Evolutionary conservation across 2,329 filamentous ascomycete species (phyloP).

Genomic region (Phialophora macrospora): DNA sequence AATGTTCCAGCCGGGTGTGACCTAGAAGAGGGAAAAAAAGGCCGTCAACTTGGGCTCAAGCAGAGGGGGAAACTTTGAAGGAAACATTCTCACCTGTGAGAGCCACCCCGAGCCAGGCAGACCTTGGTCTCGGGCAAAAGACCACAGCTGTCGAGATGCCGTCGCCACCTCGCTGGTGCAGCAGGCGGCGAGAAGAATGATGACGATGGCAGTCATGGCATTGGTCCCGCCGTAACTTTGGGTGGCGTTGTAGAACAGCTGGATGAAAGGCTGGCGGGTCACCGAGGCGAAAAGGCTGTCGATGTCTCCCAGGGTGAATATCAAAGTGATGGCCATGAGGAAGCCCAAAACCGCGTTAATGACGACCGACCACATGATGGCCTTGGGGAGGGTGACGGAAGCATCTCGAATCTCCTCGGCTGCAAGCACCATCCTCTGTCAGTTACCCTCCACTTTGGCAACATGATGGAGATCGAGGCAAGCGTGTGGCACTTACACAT

Average conservation of each 20-base stretch:
- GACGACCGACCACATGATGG: constrained; percentile 54
- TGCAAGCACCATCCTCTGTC: neutral
- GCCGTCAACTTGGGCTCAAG: neutral
- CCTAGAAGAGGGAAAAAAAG: neutral
- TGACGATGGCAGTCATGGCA: constrained; percentile 54
- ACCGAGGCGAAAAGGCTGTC: constrained; percentile 46
- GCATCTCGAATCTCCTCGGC: constrained; percentile 58
- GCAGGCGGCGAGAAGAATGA: constrained; percentile 51
- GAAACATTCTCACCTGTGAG: constrained; percentile 3
- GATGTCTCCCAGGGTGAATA: constrained; percentile 49
- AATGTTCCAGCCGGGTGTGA: constrained; percentile 43
- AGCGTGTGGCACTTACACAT: constrained; percentile 47
- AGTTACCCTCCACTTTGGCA: neutral
- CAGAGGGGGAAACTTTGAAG: neutral
- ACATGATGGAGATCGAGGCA: neutral
- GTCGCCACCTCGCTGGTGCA: constrained; percentile 62
- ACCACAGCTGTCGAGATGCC: constrained; percentile 63
- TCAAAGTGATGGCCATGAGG: constrained; percentile 50
- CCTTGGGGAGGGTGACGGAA: constrained; percentile 53
- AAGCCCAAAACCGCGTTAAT: constrained; percentile 57
- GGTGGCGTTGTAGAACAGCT: constrained; percentile 56
- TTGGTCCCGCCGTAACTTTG: constrained; percentile 51
- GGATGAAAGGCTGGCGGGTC: constrained; percentile 56
- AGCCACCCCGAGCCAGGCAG: constrained; percentile 40
- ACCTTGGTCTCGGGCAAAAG: constrained; percentile 55